Percentiles rank a stretch among this genome's conserved stretches.
phyloP scores from a whole-genome alignment of 768 basidiomycete species.

The Boletus fagicola region DNA sequence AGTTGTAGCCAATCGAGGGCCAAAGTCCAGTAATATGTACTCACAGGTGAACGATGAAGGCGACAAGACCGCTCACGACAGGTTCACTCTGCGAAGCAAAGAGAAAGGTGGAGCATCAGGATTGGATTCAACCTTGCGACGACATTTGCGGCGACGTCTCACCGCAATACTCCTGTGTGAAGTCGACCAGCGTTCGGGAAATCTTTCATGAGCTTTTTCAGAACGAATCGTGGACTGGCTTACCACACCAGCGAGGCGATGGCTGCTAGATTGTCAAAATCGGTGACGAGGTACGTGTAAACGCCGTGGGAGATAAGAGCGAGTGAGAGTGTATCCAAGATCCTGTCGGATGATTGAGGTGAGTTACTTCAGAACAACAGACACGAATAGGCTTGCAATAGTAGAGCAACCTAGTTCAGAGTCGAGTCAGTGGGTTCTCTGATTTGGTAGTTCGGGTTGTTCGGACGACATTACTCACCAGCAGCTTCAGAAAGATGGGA shows the following conservation, averaged over 20 bases:
- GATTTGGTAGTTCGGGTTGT: neutral
- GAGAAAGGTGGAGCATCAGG: neutral
- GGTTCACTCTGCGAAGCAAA: neutral
- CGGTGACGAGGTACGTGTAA: neutral
- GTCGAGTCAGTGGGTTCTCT: neutral
- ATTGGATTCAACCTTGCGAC: neutral
- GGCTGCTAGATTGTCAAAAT: neutral
- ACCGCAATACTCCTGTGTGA: neutral
- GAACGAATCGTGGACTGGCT: neutral
- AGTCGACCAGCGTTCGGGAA: neutral
- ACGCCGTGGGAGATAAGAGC: neutral
- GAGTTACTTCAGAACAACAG: neutral
- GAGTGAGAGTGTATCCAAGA: neutral
- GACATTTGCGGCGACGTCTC: neutral
- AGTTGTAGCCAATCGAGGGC: neutral
- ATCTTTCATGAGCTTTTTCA: neutral
- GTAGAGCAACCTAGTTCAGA: neutral
- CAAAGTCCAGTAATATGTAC: neutral
- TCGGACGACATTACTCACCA: neutral
- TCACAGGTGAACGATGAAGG: neutral
- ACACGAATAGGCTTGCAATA: neutral
- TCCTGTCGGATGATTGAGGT: neutral
- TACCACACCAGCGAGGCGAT: neutral
- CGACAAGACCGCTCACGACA: neutral
- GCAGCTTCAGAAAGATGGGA: neutral